Evolutionary conservation across 192 early-diverging fungal genomes (phyloP), one percentile per base, ranked within the genome.

Genomic region (Podila epigama): DNA sequence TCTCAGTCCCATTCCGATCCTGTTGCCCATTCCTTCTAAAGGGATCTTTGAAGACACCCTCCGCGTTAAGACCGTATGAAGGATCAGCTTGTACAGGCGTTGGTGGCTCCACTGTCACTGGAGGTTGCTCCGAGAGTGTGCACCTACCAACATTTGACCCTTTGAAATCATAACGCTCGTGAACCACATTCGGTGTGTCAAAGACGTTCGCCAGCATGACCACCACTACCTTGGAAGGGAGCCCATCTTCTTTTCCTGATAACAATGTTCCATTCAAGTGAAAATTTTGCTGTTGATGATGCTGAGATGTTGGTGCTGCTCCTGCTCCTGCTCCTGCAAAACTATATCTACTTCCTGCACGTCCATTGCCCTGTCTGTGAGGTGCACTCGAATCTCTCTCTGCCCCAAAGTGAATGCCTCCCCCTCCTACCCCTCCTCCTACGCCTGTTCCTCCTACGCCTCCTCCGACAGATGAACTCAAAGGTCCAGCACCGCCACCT

Each of bases 131-230:
- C 18, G 69, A 61, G 1, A 77, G 36, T 13, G 73, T 77, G 28
- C 44, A 62, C 16, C 73, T 58, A 25, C 73, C 73, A 2, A 77
- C 73, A 37, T 68, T 77, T 1, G 73, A 77, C 2, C 73, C 73
- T 34, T 77, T 77, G 28, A 77, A 77, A 13, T 77, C 73, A 20
- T 77, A 77, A 29, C 73, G 73, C 29, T 77, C 73, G 54, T 77
- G 57, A 12, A 77, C 54, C 4, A 77, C 36, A 51, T 77, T 63
- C 1, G 73, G 60, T 0, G 73, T 77, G 32, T 77, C 73, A 60
- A 77, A 77, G 2, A 77, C 66, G 51, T 77, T 77, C 13, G 73
- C 73, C 33, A 77, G 16, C 7, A 77, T 66, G 11, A 77, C 73
- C 0, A 77, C 73, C 12, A 68, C 66, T 11, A 77, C n/a, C 28